These are phyloP conservation scores for Dillenia suffruticosa DNA, from an alignment of 164 flowering plant species.

Conservation along the genomic window DNA sequence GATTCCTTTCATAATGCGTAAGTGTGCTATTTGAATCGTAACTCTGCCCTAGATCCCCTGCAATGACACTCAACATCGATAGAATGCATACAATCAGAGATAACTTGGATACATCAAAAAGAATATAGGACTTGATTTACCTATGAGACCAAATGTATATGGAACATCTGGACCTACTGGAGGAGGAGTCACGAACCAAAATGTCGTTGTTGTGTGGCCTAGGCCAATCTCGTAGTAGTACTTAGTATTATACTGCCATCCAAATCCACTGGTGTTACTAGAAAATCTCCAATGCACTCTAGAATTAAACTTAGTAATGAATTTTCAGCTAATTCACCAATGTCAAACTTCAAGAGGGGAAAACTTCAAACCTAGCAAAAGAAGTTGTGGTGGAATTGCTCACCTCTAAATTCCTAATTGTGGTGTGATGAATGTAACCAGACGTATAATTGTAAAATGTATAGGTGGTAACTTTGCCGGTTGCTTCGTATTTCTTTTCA, in stretches of 20 bases:
- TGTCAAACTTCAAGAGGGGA: background rate
- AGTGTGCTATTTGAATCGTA: constrained; percentile 36
- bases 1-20: constrained; percentile 25
- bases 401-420: constrained; percentile 39
- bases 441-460: constrained; percentile 45
- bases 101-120: too few relatives aligned
- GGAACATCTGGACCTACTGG: constrained; percentile 45
- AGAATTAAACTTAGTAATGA: background rate
- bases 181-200: constrained; percentile 48
- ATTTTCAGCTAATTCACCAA: background rate
- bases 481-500: constrained; percentile 18
- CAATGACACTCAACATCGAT: background rate
- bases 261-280: background rate
- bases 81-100: too few relatives aligned
- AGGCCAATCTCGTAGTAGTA: constrained; percentile 35
- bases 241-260: constrained; percentile 29
- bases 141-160: constrained; percentile 47
- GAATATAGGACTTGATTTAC: constrained; percentile 9
- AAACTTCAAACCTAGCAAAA: background rate
- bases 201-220: constrained; percentile 22
- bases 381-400: background rate
- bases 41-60: constrained; percentile 47
- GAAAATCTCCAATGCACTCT: background rate
- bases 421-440: constrained; percentile 52
- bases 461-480: constrained; percentile 26